A percentile compares a stretch with the other conserved stretches of the same genome.
phyloP scores from a whole-genome alignment of 352 stramenopile genomes.

The Pythium insidiosum region DNA sequence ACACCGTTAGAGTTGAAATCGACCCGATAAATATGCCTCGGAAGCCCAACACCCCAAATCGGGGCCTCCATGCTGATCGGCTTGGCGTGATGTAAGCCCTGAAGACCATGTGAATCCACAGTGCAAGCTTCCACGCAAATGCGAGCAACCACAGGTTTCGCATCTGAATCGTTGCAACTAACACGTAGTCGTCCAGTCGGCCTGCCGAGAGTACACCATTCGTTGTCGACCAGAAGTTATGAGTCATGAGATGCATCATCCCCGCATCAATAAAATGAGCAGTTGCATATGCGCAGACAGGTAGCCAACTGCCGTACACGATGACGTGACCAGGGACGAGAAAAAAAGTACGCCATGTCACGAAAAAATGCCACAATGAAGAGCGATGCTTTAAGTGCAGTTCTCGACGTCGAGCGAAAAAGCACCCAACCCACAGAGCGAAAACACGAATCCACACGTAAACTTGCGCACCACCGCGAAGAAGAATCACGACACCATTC shows the following conservation, averaged over 20 bases:
- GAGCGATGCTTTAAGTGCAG: not conserved
- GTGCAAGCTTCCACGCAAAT: constrained; percentile 11
- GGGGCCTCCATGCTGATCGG: not conserved
- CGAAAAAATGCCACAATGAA: not conserved
- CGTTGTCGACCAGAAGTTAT: constrained; percentile 8
- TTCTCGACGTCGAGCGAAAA: constrained; percentile 10
- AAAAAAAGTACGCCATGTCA: constrained; percentile 7
- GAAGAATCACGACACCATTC: constrained; percentile 13
- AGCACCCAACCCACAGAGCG: constrained; percentile 15
- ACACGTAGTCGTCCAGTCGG: too few relatives aligned
- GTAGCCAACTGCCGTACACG: constrained; percentile 27
- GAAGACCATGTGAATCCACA: not conserved
- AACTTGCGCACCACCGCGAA: constrained; percentile 22
- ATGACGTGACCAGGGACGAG: constrained; percentile 22
- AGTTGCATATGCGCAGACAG: constrained; percentile 14
- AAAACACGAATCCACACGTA: constrained; percentile 44
- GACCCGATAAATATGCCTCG: constrained; percentile 5
- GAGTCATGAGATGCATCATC: constrained; percentile 6
- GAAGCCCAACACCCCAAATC: constrained; percentile 5
- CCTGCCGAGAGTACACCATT: constrained; percentile 1
- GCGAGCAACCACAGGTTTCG: constrained; percentile 21
- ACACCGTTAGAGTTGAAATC: constrained; percentile 8
- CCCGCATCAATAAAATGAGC: constrained; percentile 18
- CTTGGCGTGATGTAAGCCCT: not conserved
- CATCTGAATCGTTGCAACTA: constrained; percentile 22